Conservation (phyloP, 2,329 filamentous ascomycete genomes). For the Passalora sequoiae region DNA sequence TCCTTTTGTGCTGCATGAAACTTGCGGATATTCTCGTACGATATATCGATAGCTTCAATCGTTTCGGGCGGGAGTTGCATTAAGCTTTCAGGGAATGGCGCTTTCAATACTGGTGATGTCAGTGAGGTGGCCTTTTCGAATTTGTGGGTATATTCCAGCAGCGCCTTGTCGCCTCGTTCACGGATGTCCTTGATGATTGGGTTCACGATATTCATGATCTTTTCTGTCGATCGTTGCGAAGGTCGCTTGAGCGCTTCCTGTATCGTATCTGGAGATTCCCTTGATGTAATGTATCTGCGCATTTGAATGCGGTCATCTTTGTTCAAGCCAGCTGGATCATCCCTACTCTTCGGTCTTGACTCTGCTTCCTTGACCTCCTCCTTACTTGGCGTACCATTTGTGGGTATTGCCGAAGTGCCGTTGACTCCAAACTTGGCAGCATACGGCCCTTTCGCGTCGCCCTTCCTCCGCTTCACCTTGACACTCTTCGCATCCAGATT, state of each 20-base stretch:
- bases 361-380: slow-evolving; percentile 49
- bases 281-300: slow-evolving; percentile 67
- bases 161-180: slow-evolving; percentile 74
- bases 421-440: slow-evolving; percentile 72
- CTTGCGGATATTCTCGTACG: slow-evolving; percentile 87
- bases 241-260: slow-evolving; percentile 75
- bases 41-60: slow-evolving; percentile 84
- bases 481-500: slow-evolving; percentile 91
- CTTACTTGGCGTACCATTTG: slow-evolving; percentile 25
- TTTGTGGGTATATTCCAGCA: slow-evolving; percentile 92
- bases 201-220: slow-evolving; percentile 82
- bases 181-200: slow-evolving; percentile 90
- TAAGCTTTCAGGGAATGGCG: slow-evolving; percentile 76
- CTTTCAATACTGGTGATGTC: slow-evolving; percentile 80
- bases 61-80: slow-evolving; percentile 85
- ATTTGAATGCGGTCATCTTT: slow-evolving; percentile 66
- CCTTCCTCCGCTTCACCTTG: slow-evolving; percentile 88
- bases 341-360: slow-evolving; percentile 48
- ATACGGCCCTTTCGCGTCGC: slow-evolving; percentile 92
- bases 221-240: slow-evolving; percentile 89
- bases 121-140: slow-evolving; percentile 94
- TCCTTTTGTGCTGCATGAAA: slow-evolving; percentile 93
- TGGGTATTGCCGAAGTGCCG: slow-evolving; percentile 14
- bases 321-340: slow-evolving; percentile 46
- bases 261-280: slow-evolving; percentile 61